Base-by-base conservation (phyloP, 2,329 filamentous ascomycete species). In the Gaeumannomyces tritici region DNA sequence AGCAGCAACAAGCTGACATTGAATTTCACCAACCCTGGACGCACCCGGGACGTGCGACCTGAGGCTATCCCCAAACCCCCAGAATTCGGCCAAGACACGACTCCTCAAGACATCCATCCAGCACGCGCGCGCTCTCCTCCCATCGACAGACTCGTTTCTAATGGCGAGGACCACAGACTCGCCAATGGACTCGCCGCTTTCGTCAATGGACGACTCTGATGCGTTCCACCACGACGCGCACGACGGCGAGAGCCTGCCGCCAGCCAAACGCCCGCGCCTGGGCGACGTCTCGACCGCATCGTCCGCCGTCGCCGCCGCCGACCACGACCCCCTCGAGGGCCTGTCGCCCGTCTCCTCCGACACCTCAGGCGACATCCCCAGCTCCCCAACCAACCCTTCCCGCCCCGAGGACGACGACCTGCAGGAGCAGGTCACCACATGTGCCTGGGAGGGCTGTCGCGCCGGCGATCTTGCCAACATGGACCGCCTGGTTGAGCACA, bases 291-390 rank as follows among this genome's bases (percentile, higher is more conserved):
- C 79, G 28, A 77, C 75, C 28, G 75, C 78, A 12, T 79, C 79
- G 13, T 78, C 79, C 0, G 77, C 78, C 21, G 71, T 76, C 13
- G 71, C 77, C n/a, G 71, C 77, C 27, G 73, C 71, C 29, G 80
- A 83, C 57, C 77, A 78, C 3, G 63, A 62, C 76, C 76, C 15
- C 76, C 76, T 85, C 56, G 82, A 84, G 64, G 80, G 78, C 68
- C 76, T 83, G 76, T 85, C 85, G 61, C 89, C 92, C 62, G 88
- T 98, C 64, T 96, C 92, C 9, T 91, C 90, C 61, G 95, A 99
- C 75, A 96, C 90, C 60, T 93, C 90, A 42, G 91, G 91, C 73
- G 92, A 91, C 63, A 85, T 93, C 59, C 90, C 90, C 29, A 88
- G 85, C 71, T 90, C 88, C 1, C 60, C 60, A 26, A 27, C 26